phyloP scores from a whole-genome alignment of 305 asterid species.

The Andrographis paniculata region DNA sequence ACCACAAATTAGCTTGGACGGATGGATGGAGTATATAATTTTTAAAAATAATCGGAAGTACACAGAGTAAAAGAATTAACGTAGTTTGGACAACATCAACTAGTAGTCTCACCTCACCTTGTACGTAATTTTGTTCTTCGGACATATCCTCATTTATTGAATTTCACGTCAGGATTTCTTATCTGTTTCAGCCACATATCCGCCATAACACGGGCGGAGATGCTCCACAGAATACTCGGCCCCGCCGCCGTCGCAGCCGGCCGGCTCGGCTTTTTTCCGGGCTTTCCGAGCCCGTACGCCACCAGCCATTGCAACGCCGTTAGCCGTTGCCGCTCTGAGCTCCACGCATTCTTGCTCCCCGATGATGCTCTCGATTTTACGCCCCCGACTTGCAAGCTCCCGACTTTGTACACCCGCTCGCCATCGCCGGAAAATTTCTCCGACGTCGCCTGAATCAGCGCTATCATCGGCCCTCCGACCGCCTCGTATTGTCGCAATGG shows the following conservation, averaged over 20 bases:
- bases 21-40: too few species aligned
- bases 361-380: constrained; percentile 34
- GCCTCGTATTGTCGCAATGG: constrained; percentile 82
- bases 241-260: constrained; percentile 31
- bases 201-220: constrained; percentile 77
- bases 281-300: constrained; percentile 60
- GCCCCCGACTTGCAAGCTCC: constrained; percentile 60
- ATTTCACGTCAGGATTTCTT: constrained; percentile 77
- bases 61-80: too few species aligned
- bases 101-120: too few species aligned
- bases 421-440: constrained; percentile 22
- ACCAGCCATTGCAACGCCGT: constrained; percentile 84
- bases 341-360: constrained; percentile 44
- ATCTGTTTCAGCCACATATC: constrained; percentile 96
- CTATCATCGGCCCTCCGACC: constrained; percentile 84
- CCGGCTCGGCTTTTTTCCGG: constrained; percentile 49
- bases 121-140: too few species aligned
- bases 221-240: constrained; percentile 63
- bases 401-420: constrained; percentile 51
- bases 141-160: too few species aligned
- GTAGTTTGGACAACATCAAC: too few species aligned
- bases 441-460: constrained; percentile 35
- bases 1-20: too few species aligned
- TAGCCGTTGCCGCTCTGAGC: constrained; percentile 63
- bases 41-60: too few species aligned